These are phyloP conservation scores for Scutellaria galericulata DNA, from an alignment of 257 asterid species.

Conservation along the genomic window DNA sequence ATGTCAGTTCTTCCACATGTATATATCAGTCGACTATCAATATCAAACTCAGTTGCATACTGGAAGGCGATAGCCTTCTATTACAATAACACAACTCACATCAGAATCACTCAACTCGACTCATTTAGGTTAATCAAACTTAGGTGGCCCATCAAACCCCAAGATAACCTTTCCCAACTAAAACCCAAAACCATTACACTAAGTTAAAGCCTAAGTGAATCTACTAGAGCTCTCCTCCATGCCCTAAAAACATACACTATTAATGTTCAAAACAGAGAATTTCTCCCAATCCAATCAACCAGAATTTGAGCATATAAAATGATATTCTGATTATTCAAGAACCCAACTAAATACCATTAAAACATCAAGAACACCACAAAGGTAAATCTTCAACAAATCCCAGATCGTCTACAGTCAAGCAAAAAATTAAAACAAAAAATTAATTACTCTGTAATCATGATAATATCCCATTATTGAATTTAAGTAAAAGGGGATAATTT, in stretches of 20 bases:
- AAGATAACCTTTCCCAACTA: background rate
- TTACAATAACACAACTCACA: background rate
- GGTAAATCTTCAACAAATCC: background rate
- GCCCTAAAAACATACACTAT: background rate
- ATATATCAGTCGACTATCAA: background rate
- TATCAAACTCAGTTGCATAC: background rate
- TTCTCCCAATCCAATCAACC: constrained; percentile 10
- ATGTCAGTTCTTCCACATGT: background rate
- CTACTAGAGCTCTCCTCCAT: background rate
- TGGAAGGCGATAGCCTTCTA: background rate
- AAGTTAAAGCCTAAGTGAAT: background rate
- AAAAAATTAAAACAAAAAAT: background rate
- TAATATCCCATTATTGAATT: too few relatives aligned
- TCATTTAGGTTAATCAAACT: constrained; percentile 3
- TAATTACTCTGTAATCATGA: background rate
- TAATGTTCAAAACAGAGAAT: background rate
- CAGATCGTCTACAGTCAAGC: constrained; percentile 16
- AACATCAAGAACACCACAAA: constrained; percentile 7
- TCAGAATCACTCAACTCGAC: background rate
- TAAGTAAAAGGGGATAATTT: background rate
- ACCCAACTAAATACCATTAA: constrained; percentile 1
- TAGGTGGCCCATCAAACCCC: constrained; percentile 3
- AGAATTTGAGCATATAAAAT: background rate
- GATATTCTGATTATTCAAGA: background rate
- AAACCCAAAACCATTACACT: background rate